These are phyloP conservation scores for Casuarina glauca DNA, from an alignment of 306 rosid genomes.

Conservation along the genomic window DNA sequence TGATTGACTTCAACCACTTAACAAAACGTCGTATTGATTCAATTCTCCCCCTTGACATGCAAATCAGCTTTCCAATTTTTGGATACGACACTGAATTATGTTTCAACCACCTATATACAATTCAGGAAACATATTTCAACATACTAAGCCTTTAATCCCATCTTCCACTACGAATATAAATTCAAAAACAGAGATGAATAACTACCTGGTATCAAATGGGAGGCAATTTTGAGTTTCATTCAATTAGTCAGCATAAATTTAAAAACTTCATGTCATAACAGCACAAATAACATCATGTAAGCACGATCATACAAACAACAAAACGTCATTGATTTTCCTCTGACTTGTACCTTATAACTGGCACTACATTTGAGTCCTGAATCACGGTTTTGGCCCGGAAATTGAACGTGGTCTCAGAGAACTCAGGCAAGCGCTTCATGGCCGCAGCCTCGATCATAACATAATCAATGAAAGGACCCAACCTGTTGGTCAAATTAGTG, in stretches of 20 bases:
- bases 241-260: background rate
- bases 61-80: slow-evolving; percentile 80
- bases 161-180: background rate
- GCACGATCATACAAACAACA: background rate
- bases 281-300: background rate
- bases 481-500: slow-evolving; percentile 48
- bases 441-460: slow-evolving; percentile 86
- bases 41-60: slow-evolving; percentile 71
- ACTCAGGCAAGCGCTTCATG: slow-evolving; percentile 66
- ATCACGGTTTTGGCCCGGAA: slow-evolving; percentile 74
- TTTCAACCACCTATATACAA: slow-evolving; percentile 81
- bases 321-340: background rate
- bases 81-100: slow-evolving; percentile 80
- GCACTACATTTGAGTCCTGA: slow-evolving; percentile 73
- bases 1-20: slow-evolving; percentile 70
- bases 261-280: background rate
- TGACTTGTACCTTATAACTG: slow-evolving; percentile 61
- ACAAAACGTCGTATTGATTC: slow-evolving; percentile 54
- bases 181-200: background rate
- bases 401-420: slow-evolving; percentile 62
- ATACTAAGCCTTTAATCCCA: slow-evolving; percentile 12
- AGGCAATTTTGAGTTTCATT: background rate
- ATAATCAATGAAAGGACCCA: slow-evolving; percentile 62
- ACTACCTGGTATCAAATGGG: background rate
- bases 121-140: slow-evolving; percentile 23